phyloP scores from a whole-genome alignment of 2,329 filamentous ascomycete species.

The Epichloe sp. region DNA sequence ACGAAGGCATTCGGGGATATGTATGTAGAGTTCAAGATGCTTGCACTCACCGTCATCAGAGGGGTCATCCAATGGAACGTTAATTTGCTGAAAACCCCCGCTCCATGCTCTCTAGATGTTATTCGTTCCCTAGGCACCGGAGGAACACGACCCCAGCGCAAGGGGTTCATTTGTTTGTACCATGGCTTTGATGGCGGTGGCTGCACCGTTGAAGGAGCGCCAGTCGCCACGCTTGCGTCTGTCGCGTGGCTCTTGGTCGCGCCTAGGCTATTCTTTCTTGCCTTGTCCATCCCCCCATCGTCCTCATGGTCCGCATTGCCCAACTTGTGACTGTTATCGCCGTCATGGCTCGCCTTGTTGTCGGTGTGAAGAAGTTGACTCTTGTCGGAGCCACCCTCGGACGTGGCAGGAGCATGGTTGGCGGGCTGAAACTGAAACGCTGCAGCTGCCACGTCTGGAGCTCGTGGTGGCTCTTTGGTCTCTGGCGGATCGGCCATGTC shows the following conservation, averaged over 20 bases:
- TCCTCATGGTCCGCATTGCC: conserved; percentile 8
- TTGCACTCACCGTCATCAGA: conserved; percentile 56
- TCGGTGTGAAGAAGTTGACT: not conserved
- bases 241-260: conserved; percentile 39
- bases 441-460: conserved; percentile 17
- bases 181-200: conserved; percentile 34
- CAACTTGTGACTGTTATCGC: conserved; percentile 4
- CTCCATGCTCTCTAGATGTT: conserved; percentile 56
- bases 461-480: conserved; percentile 14
- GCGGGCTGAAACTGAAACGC: conserved; percentile 17
- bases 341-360: not conserved
- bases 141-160: conserved; percentile 45
- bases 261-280: conserved; percentile 8
- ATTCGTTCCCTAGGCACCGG: conserved; percentile 39
- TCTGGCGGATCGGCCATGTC: conserved; percentile 16
- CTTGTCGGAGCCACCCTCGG: not conserved
- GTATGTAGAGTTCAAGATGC: not conserved
- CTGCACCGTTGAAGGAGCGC: conserved; percentile 23
- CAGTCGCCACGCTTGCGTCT: conserved; percentile 34
- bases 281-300: not conserved
- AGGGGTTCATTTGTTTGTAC: conserved; percentile 48
- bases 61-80: conserved; percentile 90
- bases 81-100: conserved; percentile 60
- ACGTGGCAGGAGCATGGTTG: not conserved
- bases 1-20: not conserved